phyloP scores from a whole-genome alignment of 495 filamentous ascomycete species.

The Aspergillus avenaceus region DNA sequence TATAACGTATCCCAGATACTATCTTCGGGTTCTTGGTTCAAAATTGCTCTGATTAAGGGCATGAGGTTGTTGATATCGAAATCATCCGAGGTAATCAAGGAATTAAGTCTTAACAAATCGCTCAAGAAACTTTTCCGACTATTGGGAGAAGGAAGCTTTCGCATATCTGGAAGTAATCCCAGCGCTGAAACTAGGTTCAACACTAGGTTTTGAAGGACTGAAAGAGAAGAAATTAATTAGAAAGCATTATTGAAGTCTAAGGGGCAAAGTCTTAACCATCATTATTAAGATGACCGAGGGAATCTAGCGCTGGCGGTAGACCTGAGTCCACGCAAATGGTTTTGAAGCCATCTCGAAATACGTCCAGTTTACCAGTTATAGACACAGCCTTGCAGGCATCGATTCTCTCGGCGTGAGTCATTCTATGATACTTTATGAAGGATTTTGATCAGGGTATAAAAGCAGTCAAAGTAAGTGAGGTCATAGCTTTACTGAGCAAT shows the following conservation, averaged over 20 bases:
- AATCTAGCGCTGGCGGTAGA: background rate
- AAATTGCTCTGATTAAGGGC: background rate
- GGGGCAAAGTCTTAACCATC: background rate
- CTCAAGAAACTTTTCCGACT: background rate
- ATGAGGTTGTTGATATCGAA: background rate
- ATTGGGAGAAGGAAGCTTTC: background rate
- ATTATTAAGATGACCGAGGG: background rate
- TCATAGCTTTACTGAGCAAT: background rate
- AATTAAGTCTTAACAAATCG: background rate
- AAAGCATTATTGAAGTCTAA: background rate
- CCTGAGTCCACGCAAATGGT: background rate
- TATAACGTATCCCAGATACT: background rate
- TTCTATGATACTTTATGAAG: background rate
- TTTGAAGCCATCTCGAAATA: background rate
- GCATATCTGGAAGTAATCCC: background rate
- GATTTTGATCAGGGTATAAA: background rate
- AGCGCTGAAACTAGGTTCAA: background rate
- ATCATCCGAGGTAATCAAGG: background rate
- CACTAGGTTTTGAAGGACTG: background rate
- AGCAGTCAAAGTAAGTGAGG: background rate
- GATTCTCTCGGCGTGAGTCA: background rate
- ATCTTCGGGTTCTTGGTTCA: background rate
- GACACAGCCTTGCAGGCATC: background rate
- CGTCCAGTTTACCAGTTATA: background rate
- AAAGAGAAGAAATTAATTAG: background rate